Percentiles rank a stretch among this genome's conserved stretches.
These are phyloP conservation scores for Elsinoe ampelina DNA, from an alignment of 2,329 filamentous ascomycete genomes.

Conservation along the genomic window DNA sequence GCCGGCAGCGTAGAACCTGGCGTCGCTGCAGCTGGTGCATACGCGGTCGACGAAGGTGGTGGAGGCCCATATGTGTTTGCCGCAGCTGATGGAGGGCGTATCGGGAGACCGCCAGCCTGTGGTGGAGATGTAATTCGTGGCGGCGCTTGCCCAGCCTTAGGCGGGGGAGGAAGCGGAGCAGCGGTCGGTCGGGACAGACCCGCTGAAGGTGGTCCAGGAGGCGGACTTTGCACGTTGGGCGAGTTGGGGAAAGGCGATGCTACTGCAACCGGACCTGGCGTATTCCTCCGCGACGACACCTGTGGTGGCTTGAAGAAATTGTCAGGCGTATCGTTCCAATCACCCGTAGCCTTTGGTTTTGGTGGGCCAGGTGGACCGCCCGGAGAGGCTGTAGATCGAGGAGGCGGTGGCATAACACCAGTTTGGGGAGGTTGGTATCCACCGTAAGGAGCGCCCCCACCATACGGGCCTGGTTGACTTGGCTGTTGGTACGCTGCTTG, in stretches of 20 bases:
- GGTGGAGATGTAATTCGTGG: conserved; percentile 63
- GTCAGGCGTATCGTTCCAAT: conserved; percentile 93
- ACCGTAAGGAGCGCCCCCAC: conserved; percentile 29
- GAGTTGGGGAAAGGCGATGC: conserved; percentile 66
- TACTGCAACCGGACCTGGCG: conserved; percentile 59
- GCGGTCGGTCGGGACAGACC: conserved; percentile 50
- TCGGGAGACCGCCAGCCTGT: conserved; percentile 40
- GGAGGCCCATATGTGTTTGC: conserved; percentile 58
- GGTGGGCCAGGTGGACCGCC: conserved; percentile 55
- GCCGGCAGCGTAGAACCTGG: conserved; percentile 36
- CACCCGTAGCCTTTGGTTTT: conserved; percentile 60
- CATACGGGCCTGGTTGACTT: conserved; percentile 20
- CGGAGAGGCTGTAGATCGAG: conserved; percentile 59
- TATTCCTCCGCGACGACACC: conserved; percentile 56
- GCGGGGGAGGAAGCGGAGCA: conserved; percentile 71
- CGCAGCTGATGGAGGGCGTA: conserved; percentile 43
- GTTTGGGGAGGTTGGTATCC: conserved; percentile 35
- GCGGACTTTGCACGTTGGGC: conserved; percentile 40
- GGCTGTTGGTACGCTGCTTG: conserved; percentile 34
- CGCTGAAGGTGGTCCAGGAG: conserved; percentile 48
- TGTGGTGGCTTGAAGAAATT: conserved; percentile 59
- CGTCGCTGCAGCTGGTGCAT: conserved; percentile 29
- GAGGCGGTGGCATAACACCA: conserved; percentile 47
- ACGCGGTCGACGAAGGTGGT: conserved; percentile 21
- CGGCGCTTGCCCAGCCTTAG: conserved; percentile 64